Conservation (phyloP, 495 filamentous ascomycete species). For the Xylaria castorea region DNA sequence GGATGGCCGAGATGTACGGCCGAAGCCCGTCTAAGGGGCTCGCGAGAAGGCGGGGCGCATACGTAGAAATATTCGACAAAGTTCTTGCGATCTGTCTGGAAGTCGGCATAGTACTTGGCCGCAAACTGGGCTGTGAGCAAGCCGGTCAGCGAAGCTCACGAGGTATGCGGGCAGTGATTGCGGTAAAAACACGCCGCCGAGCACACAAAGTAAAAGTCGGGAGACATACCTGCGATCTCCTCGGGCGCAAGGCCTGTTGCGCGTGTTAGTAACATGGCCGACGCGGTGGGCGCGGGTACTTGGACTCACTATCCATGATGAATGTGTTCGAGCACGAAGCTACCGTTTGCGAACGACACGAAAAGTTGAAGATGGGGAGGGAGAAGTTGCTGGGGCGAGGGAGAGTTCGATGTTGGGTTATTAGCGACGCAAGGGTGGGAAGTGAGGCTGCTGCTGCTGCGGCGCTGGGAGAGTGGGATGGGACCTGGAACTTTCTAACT, state of each 20-base stretch:
- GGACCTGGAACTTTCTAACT: slow-evolving; percentile 11
- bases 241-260: slow-evolving; percentile 21
- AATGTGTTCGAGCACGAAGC: neutral
- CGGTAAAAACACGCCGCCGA: neutral
- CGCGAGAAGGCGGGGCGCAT: slow-evolving; percentile 25
- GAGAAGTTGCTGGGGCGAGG: neutral
- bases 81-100: slow-evolving; percentile 11
- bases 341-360: neutral
- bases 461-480: slow-evolving; percentile 6
- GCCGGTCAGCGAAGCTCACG: slow-evolving; percentile 2
- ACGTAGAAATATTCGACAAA: slow-evolving; percentile 31
- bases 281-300: neutral
- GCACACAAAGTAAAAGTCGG: neutral
- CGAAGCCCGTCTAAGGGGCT: neutral
- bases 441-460: slow-evolving; percentile 16
- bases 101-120: slow-evolving; percentile 17
- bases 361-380: neutral
- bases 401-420: neutral
- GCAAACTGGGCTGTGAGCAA: slow-evolving; percentile 26
- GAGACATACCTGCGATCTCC: slow-evolving; percentile 27
- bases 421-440: neutral
- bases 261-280: slow-evolving; percentile 14
- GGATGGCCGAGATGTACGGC: slow-evolving; percentile 1
- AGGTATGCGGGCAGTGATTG: neutral
- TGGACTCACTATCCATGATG: slow-evolving; percentile 28